These are phyloP conservation scores for Thymus quinquecostatus DNA, from an alignment of 257 asterid genomes.

Conservation along the genomic window DNA sequence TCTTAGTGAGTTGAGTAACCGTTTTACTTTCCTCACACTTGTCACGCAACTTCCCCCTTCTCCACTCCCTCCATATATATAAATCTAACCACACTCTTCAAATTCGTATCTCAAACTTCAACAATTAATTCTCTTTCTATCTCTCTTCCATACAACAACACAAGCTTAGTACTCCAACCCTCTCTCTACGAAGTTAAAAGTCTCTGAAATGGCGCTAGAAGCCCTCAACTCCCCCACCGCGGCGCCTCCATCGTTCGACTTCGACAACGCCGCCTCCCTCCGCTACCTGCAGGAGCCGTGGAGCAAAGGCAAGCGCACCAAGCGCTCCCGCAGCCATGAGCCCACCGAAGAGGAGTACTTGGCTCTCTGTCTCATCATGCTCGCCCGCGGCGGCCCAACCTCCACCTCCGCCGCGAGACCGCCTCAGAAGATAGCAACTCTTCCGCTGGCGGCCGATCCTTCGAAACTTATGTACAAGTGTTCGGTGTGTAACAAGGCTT, in stretches of 20 bases:
- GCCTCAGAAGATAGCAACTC: background rate
- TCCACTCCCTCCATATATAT: slow-evolving; percentile 22
- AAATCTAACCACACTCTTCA: slow-evolving; percentile 19
- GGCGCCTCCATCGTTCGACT: slow-evolving; percentile 32
- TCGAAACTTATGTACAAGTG: slow-evolving; percentile 45
- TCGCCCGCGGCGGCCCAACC: slow-evolving; percentile 51
- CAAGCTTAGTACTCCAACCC: background rate
- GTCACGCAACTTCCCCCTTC: slow-evolving; percentile 67
- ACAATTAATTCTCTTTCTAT: background rate
- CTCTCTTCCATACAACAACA: background rate
- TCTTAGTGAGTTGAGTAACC: slow-evolving; percentile 40
- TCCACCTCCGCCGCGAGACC: slow-evolving; percentile 17
- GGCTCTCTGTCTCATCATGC: slow-evolving; percentile 65
- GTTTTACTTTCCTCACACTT: slow-evolving; percentile 52
- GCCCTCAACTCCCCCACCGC: slow-evolving; percentile 47
- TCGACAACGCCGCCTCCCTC: slow-evolving; percentile 33
- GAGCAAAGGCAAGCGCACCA: slow-evolving; percentile 57
- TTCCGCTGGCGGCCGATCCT: slow-evolving; percentile 16
- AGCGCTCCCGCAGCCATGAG: slow-evolving; percentile 44
- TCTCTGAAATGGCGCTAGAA: slow-evolving; percentile 47
- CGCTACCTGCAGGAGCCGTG: slow-evolving; percentile 36
- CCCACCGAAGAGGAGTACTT: slow-evolving; percentile 50
- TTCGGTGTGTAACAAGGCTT: slow-evolving; percentile 50
- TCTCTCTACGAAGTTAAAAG: too few relatives aligned
- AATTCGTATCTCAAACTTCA: slow-evolving; percentile 15